A percentile compares a stretch with the other conserved stretches of the same genome.
phyloP scores from a whole-genome alignment of 805 yeast species.

The Kazachstania taianensis region DNA sequence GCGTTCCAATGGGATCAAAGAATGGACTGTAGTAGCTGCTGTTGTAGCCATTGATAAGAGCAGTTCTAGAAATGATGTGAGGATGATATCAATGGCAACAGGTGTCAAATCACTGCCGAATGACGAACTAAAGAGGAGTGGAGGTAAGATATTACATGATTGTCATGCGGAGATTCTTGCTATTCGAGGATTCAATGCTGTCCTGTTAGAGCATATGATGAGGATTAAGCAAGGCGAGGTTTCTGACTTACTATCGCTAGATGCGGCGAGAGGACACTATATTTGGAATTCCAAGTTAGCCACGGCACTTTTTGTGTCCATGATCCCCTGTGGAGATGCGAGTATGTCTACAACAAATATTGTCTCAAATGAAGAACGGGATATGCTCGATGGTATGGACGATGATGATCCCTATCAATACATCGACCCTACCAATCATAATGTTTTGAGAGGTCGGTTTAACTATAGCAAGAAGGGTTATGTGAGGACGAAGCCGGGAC shows the following conservation, averaged over 20 bases:
- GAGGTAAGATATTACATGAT: constrained; percentile 71
- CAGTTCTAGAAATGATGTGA: constrained; percentile 10
- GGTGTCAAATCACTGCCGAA: constrained; percentile 79
- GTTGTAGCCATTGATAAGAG: constrained; percentile 38
- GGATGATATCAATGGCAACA: constrained; percentile 49
- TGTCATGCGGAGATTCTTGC: constrained; percentile 82
- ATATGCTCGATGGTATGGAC: constrained; percentile 17
- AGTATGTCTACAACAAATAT: too few species aligned
- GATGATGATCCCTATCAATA: constrained; percentile 22
- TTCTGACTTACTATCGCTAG: constrained; percentile 7
- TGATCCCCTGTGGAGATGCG: constrained; percentile 87
- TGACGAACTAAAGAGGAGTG: constrained; percentile 28
- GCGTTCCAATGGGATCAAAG: constrained; percentile 55
- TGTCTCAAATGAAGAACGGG: too few species aligned
- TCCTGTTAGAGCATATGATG: constrained; percentile 40
- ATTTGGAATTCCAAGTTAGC: constrained; percentile 30
- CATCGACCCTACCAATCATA: constrained; percentile 17
- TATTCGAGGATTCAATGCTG: constrained; percentile 58
- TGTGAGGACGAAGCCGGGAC: constrained; percentile 89
- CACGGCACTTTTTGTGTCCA: constrained; percentile 57
- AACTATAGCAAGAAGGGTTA: constrained; percentile 46
- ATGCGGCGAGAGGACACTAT: background rate
- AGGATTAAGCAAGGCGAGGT: constrained; percentile 7
- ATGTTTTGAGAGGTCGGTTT: constrained; percentile 51
- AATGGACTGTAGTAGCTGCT: constrained; percentile 82